Percentiles rank a stretch among this genome's conserved stretches.
These are phyloP conservation scores for Hypoxylon sp. DNA, from an alignment of 2,329 filamentous ascomycete species.

Conservation along the genomic window DNA sequence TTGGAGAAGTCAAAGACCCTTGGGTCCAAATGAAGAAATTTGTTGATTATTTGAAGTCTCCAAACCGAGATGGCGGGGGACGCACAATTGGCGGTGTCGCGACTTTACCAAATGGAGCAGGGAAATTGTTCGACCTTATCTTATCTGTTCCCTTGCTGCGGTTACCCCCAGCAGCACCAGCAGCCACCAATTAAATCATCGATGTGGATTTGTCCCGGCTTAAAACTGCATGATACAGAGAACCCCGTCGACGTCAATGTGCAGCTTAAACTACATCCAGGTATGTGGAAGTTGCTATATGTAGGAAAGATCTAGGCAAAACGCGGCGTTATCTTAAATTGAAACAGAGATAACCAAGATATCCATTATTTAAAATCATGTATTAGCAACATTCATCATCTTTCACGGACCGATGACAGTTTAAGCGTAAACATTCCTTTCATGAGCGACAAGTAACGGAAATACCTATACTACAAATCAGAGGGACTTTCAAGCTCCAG, in stretches of 20 bases:
- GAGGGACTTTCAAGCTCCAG: constrained; percentile 19
- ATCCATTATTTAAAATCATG: not conserved
- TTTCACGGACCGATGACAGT: constrained; percentile 10
- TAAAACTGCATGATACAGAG: constrained; percentile 15
- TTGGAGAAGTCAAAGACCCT: constrained; percentile 29
- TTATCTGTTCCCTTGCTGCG: constrained; percentile 32
- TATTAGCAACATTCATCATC: constrained; percentile 8
- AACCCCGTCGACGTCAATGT: constrained; percentile 41
- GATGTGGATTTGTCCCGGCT: constrained; percentile 7
- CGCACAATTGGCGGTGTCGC: constrained; percentile 26
- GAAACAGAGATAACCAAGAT: constrained; percentile 15
- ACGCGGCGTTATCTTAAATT: constrained; percentile 10
- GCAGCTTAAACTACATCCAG: constrained; percentile 27
- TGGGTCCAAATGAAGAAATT: constrained; percentile 28
- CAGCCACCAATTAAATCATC: constrained; percentile 1
- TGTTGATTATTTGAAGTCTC: constrained; percentile 29
- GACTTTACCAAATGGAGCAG: constrained; percentile 30
- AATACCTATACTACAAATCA: constrained; percentile 12
- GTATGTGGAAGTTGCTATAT: constrained; percentile 10
- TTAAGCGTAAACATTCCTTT: constrained; percentile 28
- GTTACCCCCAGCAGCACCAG: not conserved
- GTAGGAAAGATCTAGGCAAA: constrained; percentile 20
- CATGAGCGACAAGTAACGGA: constrained; percentile 5
- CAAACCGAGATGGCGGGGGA: constrained; percentile 11
- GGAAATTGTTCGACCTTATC: constrained; percentile 30